phyloP scores from a whole-genome alignment of 1,139 yeast genomes.

The Suhomyces choctaworum region DNA sequence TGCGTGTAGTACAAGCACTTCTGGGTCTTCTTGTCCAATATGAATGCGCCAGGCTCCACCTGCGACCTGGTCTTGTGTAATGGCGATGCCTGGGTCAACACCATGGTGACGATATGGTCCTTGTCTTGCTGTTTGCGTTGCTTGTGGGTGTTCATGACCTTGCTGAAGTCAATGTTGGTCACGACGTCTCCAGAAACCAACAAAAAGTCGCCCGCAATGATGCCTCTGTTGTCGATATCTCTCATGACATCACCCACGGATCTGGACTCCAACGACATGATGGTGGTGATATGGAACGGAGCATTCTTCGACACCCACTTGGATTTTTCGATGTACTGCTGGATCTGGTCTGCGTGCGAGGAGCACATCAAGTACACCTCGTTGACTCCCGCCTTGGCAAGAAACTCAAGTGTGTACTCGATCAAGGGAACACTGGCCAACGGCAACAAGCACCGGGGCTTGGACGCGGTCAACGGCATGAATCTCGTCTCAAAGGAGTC shows the following conservation, averaged over 20 bases:
- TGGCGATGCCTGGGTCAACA: slow-evolving; percentile 82
- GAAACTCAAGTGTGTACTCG: slow-evolving; percentile 91
- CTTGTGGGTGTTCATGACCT: slow-evolving; percentile 73
- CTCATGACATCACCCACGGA: slow-evolving; percentile 98
- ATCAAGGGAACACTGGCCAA: slow-evolving; percentile 90
- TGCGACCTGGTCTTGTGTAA: slow-evolving; percentile 78
- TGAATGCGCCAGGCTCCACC: slow-evolving; percentile 81
- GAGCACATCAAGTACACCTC: slow-evolving; percentile 91
- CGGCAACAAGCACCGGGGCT: slow-evolving; percentile 88
- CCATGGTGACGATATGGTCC: slow-evolving; percentile 93
- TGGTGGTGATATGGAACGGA: slow-evolving; percentile 76
- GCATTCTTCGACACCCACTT: slow-evolving; percentile 76
- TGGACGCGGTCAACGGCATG: slow-evolving; percentile 83
- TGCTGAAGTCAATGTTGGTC: slow-evolving; percentile 78
- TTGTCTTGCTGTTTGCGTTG: slow-evolving; percentile 71
- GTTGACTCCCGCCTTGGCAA: slow-evolving; percentile 86
- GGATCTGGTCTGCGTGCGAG: slow-evolving; percentile 86
- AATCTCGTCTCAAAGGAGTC: slow-evolving; percentile 92
- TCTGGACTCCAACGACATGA: slow-evolving; percentile 83
- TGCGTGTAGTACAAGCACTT: slow-evolving; percentile 84
- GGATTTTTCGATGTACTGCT: slow-evolving; percentile 75
- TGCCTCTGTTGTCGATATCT: slow-evolving; percentile 86
- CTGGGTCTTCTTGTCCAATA: slow-evolving; percentile 69
- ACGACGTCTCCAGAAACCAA: slow-evolving; percentile 93
- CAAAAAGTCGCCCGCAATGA: slow-evolving; percentile 85